Percentiles rank a stretch among this genome's conserved stretches.
Evolutionary conservation across 352 stramenopile species (phyloP).

Genomic region (Phytophthora pistaciae): DNA sequence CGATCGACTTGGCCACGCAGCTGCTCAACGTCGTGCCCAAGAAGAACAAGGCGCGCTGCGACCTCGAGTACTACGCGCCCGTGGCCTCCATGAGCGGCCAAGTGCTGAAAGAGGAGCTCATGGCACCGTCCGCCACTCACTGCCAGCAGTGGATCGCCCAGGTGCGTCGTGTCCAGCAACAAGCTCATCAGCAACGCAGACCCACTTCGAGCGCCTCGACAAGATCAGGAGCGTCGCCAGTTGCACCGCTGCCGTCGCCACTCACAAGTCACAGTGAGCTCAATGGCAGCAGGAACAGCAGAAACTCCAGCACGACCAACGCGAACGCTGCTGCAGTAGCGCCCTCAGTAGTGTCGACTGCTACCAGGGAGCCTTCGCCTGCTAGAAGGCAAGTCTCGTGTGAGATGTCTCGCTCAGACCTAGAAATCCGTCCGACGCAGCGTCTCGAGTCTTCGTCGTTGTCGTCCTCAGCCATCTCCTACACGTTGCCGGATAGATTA

Average conservation of each 20-base stretch:
- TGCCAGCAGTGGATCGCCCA: slow-evolving; percentile 70
- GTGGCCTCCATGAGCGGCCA: slow-evolving; percentile 20
- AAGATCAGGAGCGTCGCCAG: slow-evolving; percentile 21
- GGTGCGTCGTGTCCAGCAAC: slow-evolving; percentile 49
- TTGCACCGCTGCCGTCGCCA: slow-evolving; percentile 31
- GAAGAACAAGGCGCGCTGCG: slow-evolving; percentile 71
- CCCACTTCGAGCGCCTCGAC: slow-evolving; percentile 19
- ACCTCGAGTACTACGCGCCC: slow-evolving; percentile 52
- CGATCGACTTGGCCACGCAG: slow-evolving; percentile 56
- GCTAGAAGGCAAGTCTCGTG: slow-evolving; percentile 11
- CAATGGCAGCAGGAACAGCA: slow-evolving; percentile 15
- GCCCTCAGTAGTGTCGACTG: slow-evolving; percentile 2
- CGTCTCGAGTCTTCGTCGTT: slow-evolving; percentile 9
- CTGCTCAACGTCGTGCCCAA: slow-evolving; percentile 58
- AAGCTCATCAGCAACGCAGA: slow-evolving; percentile 42
- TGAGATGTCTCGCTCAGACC: slow-evolving; percentile 31
- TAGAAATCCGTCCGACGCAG: slow-evolving; percentile 6
- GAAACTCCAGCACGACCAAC: slow-evolving; percentile 2
- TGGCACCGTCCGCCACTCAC: slow-evolving; percentile 72
- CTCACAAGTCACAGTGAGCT: slow-evolving; percentile 4
- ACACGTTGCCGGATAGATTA: slow-evolving; percentile 12
- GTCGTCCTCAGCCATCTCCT: slow-evolving; percentile 22
- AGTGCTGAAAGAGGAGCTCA: slow-evolving; percentile 63
- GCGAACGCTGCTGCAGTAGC: background rate
- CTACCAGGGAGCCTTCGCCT: slow-evolving; percentile 22